These are phyloP conservation scores for Glycine latifolia DNA, from an alignment of 306 rosid genomes.

Conservation along the genomic window DNA sequence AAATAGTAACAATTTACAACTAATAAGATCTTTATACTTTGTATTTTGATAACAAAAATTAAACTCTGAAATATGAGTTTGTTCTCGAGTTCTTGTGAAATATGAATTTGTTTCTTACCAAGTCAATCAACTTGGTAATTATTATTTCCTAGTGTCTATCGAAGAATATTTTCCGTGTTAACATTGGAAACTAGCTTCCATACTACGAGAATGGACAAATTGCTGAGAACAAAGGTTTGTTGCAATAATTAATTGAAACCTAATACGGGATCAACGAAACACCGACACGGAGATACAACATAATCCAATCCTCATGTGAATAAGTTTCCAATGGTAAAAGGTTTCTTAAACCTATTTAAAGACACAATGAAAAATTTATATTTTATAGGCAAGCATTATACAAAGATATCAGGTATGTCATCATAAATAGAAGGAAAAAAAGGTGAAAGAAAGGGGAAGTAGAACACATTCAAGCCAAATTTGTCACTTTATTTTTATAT, in stretches of 20 bases:
- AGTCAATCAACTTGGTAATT: too few species aligned
- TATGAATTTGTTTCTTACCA: too few species aligned
- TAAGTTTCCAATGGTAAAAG: slow-evolving; percentile 20
- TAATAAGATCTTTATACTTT: too few species aligned
- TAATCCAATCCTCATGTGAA: background rate
- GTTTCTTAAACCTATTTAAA: background rate
- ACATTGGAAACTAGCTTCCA: background rate
- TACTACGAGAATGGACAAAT: background rate
- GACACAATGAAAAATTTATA: slow-evolving; percentile 17
- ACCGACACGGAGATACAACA: background rate
- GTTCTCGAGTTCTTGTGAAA: too few species aligned
- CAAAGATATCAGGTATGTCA: background rate
- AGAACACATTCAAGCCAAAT: slow-evolving; percentile 7
- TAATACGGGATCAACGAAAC: background rate
- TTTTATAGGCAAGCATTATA: slow-evolving; percentile 45
- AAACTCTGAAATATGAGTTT: too few species aligned
- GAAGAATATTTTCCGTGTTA: background rate
- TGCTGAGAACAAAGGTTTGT: background rate
- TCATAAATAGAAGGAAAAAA: background rate
- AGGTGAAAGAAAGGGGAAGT: background rate
- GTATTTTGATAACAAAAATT: too few species aligned
- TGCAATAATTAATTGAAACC: slow-evolving; percentile 17
- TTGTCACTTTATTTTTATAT: background rate
- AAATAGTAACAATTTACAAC: too few species aligned
- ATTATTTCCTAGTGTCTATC: background rate